Evolutionary conservation across 768 basidiomycete species (phyloP).

Genomic region (Hericium erinaceus): DNA sequence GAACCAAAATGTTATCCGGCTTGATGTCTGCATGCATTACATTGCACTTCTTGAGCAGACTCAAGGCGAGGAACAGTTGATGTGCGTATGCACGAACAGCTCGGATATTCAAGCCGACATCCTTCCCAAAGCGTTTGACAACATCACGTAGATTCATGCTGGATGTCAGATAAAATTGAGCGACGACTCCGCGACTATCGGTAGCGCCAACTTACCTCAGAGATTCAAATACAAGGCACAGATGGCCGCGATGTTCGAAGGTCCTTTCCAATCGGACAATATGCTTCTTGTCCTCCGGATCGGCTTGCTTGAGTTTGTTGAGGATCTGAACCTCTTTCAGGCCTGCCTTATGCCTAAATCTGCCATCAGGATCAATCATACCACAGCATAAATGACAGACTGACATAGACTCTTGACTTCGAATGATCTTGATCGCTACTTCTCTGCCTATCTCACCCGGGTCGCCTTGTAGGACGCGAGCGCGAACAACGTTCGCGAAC

Average conservation of each 20-base stretch:
- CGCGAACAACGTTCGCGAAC: conserved; percentile 95
- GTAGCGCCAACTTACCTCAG: conserved; percentile 51
- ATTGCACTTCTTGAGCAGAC: conserved; percentile 78
- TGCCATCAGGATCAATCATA: conserved; percentile 2
- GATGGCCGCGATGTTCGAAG: conserved; percentile 95
- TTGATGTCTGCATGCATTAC: conserved; percentile 99
- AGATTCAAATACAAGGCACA: conserved; percentile 93
- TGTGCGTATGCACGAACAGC: conserved; percentile 99
- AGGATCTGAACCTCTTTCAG: conserved; percentile 87
- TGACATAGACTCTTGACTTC: conserved; percentile 94
- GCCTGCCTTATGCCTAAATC: conserved; percentile 83
- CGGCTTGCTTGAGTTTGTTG: conserved; percentile 76
- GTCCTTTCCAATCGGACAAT: conserved; percentile 86
- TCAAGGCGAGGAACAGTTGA: conserved; percentile 85
- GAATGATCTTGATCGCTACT: conserved; percentile 95
- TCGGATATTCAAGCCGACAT: conserved; percentile 90
- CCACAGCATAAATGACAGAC: conserved; percentile 22
- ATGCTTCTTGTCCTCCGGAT: conserved; percentile 96
- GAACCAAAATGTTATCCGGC: conserved; percentile 92
- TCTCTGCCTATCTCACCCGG: conserved; percentile 49
- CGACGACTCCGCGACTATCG: background rate
- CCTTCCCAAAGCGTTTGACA: conserved; percentile 96
- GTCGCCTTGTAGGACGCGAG: conserved; percentile 67
- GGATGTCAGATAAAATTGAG: conserved; percentile 6
- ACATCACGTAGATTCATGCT: conserved; percentile 99